phyloP scores from a whole-genome alignment of 108 stramenopile species.

The Skeletonema costatum region DNA sequence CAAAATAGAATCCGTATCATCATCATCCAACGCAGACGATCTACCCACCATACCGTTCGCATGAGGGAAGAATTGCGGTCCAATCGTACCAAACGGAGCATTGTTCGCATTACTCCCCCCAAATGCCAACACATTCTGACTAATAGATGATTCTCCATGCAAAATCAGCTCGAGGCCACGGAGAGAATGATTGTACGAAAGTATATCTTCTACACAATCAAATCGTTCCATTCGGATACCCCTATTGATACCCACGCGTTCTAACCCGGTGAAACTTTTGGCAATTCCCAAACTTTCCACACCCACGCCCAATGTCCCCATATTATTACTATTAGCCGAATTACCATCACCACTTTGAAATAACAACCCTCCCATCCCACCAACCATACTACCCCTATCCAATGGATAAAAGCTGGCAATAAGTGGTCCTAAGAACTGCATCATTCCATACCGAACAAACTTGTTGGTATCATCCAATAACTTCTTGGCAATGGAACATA shows the following conservation, averaged over 20 bases:
- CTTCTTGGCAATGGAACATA: conserved; percentile 75
- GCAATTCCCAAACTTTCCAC: conserved; percentile 39
- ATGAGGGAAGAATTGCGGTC: conserved; percentile 88
- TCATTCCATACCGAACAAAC: conserved; percentile 86
- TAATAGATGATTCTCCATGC: conserved; percentile 41
- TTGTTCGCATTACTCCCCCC: conserved; percentile 34
- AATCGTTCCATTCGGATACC: background rate
- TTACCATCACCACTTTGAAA: background rate
- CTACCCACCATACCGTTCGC: conserved; percentile 84
- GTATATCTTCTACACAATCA: conserved; percentile 21
- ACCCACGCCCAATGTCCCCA: conserved; percentile 35
- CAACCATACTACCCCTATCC: conserved; percentile 50
- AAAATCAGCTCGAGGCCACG: conserved; percentile 44
- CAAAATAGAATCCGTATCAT: conserved; percentile 37
- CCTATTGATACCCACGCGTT: conserved; percentile 2
- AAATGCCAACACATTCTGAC: conserved; percentile 9
- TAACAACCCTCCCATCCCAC: conserved; percentile 46
- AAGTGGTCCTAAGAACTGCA: conserved; percentile 88
- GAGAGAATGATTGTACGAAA: conserved; percentile 46
- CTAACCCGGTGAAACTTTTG: conserved; percentile 37
- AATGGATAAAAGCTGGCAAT: conserved; percentile 87
- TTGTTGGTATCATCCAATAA: conserved; percentile 74
- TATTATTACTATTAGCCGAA: background rate
- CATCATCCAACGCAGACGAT: conserved; percentile 42
- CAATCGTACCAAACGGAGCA: conserved; percentile 56